Conservation (phyloP, 164 flowering plant genomes). For the Euptelea pleiosperma region DNA sequence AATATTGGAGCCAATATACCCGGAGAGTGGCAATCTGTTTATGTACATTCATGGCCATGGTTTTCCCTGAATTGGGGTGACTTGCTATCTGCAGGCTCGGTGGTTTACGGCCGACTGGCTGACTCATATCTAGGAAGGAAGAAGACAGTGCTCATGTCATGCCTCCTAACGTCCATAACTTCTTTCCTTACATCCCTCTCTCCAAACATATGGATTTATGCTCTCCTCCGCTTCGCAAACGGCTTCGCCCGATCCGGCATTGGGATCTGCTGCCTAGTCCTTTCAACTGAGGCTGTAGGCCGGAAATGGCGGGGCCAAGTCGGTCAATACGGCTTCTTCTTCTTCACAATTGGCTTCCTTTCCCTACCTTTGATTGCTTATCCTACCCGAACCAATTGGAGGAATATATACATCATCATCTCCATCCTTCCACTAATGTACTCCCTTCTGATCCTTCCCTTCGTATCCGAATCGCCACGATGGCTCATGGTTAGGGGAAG, state of each 20-base stretch:
- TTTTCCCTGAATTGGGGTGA: too few relatives aligned
- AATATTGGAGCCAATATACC: too few relatives aligned
- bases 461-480: conserved; percentile 55
- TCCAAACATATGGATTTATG: conserved; percentile 50
- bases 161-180: conserved; percentile 45
- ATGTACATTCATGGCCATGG: too few relatives aligned
- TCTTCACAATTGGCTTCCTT: conserved; percentile 62
- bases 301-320: conserved; percentile 65
- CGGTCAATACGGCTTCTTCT: conserved; percentile 62
- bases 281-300: conserved; percentile 62
- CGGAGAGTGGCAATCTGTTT: too few relatives aligned
- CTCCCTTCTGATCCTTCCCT: conserved; percentile 40
- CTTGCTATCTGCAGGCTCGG: conserved; percentile 42
- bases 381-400: conserved; percentile 40
- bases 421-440: conserved; percentile 45
- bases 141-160: conserved; percentile 42
- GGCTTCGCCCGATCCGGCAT: conserved; percentile 61
- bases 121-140: conserved; percentile 56
- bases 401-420: conserved; percentile 41
- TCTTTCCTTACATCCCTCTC: conserved; percentile 53
- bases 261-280: conserved; percentile 58
- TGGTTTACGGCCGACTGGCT: conserved; percentile 45
- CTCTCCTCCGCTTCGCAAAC: conserved; percentile 49
- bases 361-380: conserved; percentile 62
- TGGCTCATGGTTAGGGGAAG: conserved; percentile 55